Conservation (phyloP, 2,329 filamentous ascomycete species). For the Tolypocladium album region DNA sequence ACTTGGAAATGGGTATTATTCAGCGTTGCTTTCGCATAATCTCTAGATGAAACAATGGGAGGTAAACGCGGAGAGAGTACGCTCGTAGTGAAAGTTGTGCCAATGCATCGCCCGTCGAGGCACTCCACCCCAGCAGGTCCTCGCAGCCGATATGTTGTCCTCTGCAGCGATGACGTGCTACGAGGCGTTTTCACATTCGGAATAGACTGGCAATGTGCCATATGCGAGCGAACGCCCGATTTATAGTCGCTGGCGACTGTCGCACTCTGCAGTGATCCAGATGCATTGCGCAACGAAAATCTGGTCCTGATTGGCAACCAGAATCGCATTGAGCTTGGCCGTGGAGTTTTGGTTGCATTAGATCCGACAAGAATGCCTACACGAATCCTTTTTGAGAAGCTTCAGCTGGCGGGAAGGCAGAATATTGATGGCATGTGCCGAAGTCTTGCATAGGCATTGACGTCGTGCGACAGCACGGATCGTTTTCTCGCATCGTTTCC, state of each 20-base stretch:
- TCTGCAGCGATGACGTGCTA: conserved; percentile 9
- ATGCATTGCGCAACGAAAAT: conserved; percentile 5
- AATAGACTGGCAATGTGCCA: not conserved
- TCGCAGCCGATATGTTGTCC: not conserved
- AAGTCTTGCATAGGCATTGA: not conserved
- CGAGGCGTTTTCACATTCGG: conserved; percentile 37
- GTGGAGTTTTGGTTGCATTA: not conserved
- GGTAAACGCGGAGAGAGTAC: not conserved
- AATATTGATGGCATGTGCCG: not conserved
- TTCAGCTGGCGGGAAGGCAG: not conserved
- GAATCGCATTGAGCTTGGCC: not conserved
- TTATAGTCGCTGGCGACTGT: not conserved
- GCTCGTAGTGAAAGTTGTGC: not conserved
- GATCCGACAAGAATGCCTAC: not conserved
- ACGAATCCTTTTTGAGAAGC: not conserved
- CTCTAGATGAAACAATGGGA: conserved; percentile 4
- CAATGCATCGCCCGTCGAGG: not conserved
- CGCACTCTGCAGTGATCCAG: not conserved
- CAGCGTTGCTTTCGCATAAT: not conserved
- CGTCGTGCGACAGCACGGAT: not conserved
- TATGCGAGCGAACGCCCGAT: not conserved
- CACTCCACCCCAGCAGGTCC: not conserved
- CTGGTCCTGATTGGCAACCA: conserved; percentile 17
- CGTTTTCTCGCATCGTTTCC: not conserved
- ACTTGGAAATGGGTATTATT: conserved; percentile 8